Percentiles rank a stretch among this genome's conserved stretches.
phyloP scores from a whole-genome alignment of 2,329 filamentous ascomycete species.

The Pseudocercospora vitis region DNA sequence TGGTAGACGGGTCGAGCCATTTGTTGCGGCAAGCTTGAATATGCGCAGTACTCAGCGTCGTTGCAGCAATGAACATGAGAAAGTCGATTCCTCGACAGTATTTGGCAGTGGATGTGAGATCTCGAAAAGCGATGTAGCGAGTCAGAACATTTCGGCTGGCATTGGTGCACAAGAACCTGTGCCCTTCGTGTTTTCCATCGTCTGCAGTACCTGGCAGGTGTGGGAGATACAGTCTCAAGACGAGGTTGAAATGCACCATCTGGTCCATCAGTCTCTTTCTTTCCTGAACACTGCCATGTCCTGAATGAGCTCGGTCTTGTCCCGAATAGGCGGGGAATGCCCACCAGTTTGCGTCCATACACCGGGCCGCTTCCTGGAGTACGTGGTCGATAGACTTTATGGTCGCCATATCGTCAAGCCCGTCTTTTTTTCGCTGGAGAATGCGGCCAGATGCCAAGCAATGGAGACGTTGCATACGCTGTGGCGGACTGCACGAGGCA shows the following conservation, averaged over 20 bases:
- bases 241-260: constrained; percentile 4
- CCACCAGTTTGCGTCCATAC: constrained; percentile 6
- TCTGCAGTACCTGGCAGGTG: not conserved
- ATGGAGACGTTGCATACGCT: constrained; percentile 3
- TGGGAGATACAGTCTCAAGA: constrained; percentile 1
- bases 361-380: not conserved
- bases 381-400: not conserved
- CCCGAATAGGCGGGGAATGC: not conserved
- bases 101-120: not conserved
- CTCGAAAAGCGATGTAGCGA: not conserved
- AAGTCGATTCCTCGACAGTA: constrained; percentile 10
- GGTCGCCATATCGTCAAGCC: not conserved
- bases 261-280: not conserved
- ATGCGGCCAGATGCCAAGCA: not conserved
- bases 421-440: not conserved
- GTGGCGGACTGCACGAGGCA: not conserved
- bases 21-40: not conserved
- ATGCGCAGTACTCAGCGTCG: constrained; percentile 1
- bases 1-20: no score
- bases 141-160: constrained; percentile 4
- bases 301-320: no score
- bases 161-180: not conserved
- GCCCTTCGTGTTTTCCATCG: not conserved
- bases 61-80: constrained; percentile 8
- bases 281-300: no score